phyloP scores from a whole-genome alignment of 176 grass and related monocot genomes.

The Otatea glauca region DNA sequence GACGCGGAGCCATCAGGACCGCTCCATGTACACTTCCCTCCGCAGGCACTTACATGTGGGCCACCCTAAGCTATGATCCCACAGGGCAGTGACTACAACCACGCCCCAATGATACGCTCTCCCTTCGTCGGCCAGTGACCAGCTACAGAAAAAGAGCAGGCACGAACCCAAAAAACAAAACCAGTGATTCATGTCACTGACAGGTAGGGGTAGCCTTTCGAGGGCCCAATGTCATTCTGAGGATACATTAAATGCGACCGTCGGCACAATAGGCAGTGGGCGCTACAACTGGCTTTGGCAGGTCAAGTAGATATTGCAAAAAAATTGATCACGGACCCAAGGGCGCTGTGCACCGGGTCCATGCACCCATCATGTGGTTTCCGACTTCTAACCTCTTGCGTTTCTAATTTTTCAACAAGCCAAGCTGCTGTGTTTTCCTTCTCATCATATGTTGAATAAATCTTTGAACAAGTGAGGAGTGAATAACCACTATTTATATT shows the following conservation, averaged over 20 bases:
- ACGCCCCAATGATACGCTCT: neutral
- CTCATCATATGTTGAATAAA: too few relatives aligned
- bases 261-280: neutral
- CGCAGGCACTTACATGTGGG: neutral
- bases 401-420: neutral
- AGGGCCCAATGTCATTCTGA: neutral
- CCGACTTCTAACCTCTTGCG: neutral
- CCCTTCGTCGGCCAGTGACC: neutral
- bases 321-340: neutral
- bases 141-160: conserved; percentile 6
- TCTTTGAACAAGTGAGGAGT: too few relatives aligned
- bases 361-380: neutral
- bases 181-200: neutral
- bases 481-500: too few relatives aligned
- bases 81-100: neutral
- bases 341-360: neutral
- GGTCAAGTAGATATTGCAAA: conserved; percentile 26
- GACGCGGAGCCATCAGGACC: neutral
- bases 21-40: neutral
- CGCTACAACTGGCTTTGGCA: neutral
- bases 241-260: neutral
- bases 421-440: too few relatives aligned
- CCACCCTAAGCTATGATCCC: neutral
- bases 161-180: neutral
- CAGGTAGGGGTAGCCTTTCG: fast-evolving